Evolutionary conservation across 371 early-diverging fungal species (phyloP).

Genomic region (Apophysomyces ossiformis): DNA sequence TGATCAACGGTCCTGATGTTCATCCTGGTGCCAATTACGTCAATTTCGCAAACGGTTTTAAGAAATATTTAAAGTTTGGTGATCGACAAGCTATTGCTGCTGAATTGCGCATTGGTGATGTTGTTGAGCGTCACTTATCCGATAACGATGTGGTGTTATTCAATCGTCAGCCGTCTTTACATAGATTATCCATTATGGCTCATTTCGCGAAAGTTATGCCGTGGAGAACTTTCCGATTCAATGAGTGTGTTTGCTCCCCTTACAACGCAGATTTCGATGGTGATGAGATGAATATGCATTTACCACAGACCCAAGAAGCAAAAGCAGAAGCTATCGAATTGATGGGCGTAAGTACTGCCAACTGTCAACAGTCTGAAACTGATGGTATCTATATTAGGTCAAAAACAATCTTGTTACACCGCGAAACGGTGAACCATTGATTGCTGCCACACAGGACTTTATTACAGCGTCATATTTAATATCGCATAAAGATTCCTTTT

Average conservation of each 20-base stretch:
- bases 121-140: conserved; percentile 96
- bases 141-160: conserved; percentile 99
- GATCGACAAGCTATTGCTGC: conserved; percentile 73
- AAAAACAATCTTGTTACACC: conserved; percentile 98
- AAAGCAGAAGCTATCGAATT: conserved; percentile 96
- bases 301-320: conserved; percentile 99
- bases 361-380: conserved; percentile 2
- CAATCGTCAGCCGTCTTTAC: conserved; percentile 99
- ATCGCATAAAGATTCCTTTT: conserved; percentile 94
- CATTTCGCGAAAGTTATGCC: conserved; percentile 97
- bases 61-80: conserved; percentile 77
- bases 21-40: conserved; percentile 99
- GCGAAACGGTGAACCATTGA: conserved; percentile 97
- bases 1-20: conserved; percentile 90
- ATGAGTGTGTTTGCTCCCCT: conserved; percentile 99
- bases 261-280: conserved; percentile 99
- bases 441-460: conserved; percentile 99
- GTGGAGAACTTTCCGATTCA: conserved; percentile 98
- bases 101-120: conserved; percentile 88
- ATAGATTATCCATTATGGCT: conserved; percentile 98
- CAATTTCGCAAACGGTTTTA: conserved; percentile 51
- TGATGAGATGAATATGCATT: conserved; percentile 99
- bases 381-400: conserved; percentile 35
- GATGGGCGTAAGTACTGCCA: conserved; percentile 78
- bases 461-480: conserved; percentile 96